phyloP scores from a whole-genome alignment of 2,329 filamentous ascomycete species.

The Grosmannia serpens region DNA sequence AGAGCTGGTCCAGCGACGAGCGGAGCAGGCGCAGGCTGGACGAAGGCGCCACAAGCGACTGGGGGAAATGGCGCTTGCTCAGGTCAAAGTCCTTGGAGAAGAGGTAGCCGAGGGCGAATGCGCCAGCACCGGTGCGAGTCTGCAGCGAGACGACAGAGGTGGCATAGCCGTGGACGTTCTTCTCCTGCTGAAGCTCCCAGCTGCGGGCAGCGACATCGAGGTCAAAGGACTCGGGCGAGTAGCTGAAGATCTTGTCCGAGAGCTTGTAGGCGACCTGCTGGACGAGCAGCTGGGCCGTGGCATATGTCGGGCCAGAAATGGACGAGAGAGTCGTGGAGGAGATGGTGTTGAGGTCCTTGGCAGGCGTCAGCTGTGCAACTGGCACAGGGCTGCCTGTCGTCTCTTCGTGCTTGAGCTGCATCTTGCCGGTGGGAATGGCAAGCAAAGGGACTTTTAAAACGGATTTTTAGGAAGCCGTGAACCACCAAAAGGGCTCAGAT shows the following conservation, averaged over 20 bases:
- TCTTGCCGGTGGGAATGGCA: background rate
- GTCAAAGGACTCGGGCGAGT: conserved; percentile 88
- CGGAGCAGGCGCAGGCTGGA: conserved; percentile 72
- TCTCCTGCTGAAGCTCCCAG: conserved; percentile 60
- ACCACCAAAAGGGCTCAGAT: background rate
- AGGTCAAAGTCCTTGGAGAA: conserved; percentile 96
- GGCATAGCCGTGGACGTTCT: conserved; percentile 71
- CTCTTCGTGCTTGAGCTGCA: conserved; percentile 14
- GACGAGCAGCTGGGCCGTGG: conserved; percentile 84
- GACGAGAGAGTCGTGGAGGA: conserved; percentile 40
- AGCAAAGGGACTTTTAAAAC: no score
- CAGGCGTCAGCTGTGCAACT: conserved; percentile 1
- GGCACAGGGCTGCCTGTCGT: conserved; percentile 12
- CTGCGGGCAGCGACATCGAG: conserved; percentile 71
- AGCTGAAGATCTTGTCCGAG: conserved; percentile 95
- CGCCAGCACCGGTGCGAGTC: conserved; percentile 78
- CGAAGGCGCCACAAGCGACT: conserved; percentile 80
- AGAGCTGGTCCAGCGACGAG: conserved; percentile 78
- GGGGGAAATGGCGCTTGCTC: conserved; percentile 80
- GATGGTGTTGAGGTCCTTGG: conserved; percentile 23
- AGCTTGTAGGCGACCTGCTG: conserved; percentile 93
- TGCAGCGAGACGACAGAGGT: conserved; percentile 73
- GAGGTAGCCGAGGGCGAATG: conserved; percentile 88
- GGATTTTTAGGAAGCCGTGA: background rate
- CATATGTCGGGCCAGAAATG: conserved; percentile 81